These are phyloP conservation scores for Buxus sempervirens DNA, from an alignment of 164 flowering plant species.

Conservation along the genomic window DNA sequence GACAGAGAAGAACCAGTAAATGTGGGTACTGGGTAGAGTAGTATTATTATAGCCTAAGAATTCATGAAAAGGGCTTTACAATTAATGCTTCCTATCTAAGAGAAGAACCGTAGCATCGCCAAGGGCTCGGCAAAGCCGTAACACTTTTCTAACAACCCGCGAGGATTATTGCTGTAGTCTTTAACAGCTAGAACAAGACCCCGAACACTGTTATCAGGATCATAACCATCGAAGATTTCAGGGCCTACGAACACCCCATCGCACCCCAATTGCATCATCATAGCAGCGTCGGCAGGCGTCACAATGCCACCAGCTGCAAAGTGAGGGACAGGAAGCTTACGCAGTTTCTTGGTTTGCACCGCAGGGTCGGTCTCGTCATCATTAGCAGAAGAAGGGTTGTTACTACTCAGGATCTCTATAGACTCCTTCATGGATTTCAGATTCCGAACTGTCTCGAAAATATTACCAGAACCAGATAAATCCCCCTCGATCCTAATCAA, in stretches of 20 bases:
- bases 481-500: slow-evolving; percentile 62
- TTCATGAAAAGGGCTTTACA: too few relatives aligned
- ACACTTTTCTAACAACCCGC: slow-evolving; percentile 42
- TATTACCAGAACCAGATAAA: slow-evolving; percentile 30
- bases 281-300: slow-evolving; percentile 78
- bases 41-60: too few relatives aligned
- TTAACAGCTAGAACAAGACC: slow-evolving; percentile 66
- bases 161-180: slow-evolving; percentile 62
- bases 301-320: slow-evolving; percentile 73
- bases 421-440: slow-evolving; percentile 66
- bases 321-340: slow-evolving; percentile 62
- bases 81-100: too few relatives aligned
- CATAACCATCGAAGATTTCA: slow-evolving; percentile 39
- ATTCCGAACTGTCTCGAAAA: slow-evolving; percentile 42
- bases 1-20: too few relatives aligned
- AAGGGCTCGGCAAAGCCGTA: slow-evolving; percentile 39
- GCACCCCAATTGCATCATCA: slow-evolving; percentile 82
- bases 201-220: slow-evolving; percentile 44
- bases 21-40: too few relatives aligned
- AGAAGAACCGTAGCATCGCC: slow-evolving; percentile 29
- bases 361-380: slow-evolving; percentile 70
- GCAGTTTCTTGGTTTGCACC: slow-evolving; percentile 63
- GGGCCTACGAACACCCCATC: slow-evolving; percentile 66
- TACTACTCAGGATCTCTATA: slow-evolving; percentile 48
- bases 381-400: slow-evolving; percentile 60